Base-by-base conservation (phyloP, 2,329 filamentous ascomycete species). In the Fonsecaea multimorphosa region DNA sequence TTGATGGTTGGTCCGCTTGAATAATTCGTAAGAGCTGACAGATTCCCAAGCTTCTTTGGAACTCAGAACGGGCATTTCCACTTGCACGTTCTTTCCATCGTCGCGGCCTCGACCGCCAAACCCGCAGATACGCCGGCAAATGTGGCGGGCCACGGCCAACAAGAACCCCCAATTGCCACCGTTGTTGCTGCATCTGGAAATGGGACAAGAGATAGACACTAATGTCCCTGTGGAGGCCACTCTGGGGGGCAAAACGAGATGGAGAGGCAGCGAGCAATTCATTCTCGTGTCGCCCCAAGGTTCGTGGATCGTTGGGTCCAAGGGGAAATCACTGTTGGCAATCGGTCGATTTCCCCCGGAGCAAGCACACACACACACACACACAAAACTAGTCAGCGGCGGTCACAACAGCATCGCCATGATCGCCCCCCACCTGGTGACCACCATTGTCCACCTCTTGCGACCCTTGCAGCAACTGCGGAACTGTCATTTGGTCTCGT, bases 41-140 rank as follows among this genome's bases (percentile, higher is more conserved):
- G 3, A 51, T 34, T 16, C 16, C 32, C 70, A 9, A 92, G 91
- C 76, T 93, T 92, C 80, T 93, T 93, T 71, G 91, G 88, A 8
- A 78, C 84, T 0, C 91, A 93, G 76, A 81, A 91, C 68, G 91
- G 91, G 2, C 80, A 86, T 2, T 93, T 93, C 70, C 31, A 49
- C 27, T 40, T 70, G 58, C 52, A 55, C 24, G 36, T 70, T 31
- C 34, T 54, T n/a, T 66, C 68, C 22, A 61, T 70, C 32, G 51
- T 44, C 16, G 63, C 58, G 8, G 59, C 46, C 34, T 38, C 46
- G 14, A 53, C 32, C 34, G 61, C 58, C 34, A 34, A 36, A 11
- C 44, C 54, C 34, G 40, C 60, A 63, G 29, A 54, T 12, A 38
- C 40, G 44, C 49, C 58, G 53, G 27, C 58, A 32, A 22, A 29